Evolutionary conservation across 1,284 basidiomycete genomes (phyloP).

Genomic region (Ceratobasidium sp.): DNA sequence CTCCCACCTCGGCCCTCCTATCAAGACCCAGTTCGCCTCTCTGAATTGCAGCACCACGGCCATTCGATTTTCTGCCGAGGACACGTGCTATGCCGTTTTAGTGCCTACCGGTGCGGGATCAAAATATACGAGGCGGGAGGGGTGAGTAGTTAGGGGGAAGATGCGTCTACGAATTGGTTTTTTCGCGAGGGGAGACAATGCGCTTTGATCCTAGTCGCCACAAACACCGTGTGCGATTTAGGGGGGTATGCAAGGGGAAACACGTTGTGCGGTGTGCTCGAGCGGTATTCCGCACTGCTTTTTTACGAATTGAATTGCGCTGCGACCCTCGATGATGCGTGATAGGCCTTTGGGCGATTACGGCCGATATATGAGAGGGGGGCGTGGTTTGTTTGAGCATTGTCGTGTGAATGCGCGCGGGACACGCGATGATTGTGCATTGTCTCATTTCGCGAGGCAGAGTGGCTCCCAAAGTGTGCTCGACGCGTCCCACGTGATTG

Average conservation of each 20-base stretch:
- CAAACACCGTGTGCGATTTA: slow-evolving; percentile 12
- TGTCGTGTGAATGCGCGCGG: neutral
- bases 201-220: slow-evolving; percentile 1
- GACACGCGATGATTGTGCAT: neutral
- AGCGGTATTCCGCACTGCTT: neutral
- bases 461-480: neutral
- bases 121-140: slow-evolving; percentile 8
- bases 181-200: slow-evolving; percentile 1
- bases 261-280: slow-evolving; percentile 16
- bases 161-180: neutral
- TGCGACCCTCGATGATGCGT: slow-evolving; percentile 12
- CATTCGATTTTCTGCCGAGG: slow-evolving; percentile 22
- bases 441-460: slow-evolving; percentile 18
- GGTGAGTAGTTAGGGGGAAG: slow-evolving; percentile 3
- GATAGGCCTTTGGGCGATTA: slow-evolving; percentile 20
- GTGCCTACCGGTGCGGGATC: slow-evolving; percentile 8
- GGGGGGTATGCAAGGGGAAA: slow-evolving; percentile 7
- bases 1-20: neutral
- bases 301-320: neutral
- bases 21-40: slow-evolving; percentile 16
- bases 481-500: slow-evolving; percentile 20
- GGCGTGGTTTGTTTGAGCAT: slow-evolving; percentile 12
- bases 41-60: neutral
- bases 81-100: slow-evolving; percentile 8
- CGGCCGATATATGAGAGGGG: slow-evolving; percentile 13